A percentile compares a stretch with the other conserved stretches of the same genome.
Evolutionary conservation across 164 flowering plant genomes (phyloP).

Genomic region (Paratinospora sagittata): DNA sequence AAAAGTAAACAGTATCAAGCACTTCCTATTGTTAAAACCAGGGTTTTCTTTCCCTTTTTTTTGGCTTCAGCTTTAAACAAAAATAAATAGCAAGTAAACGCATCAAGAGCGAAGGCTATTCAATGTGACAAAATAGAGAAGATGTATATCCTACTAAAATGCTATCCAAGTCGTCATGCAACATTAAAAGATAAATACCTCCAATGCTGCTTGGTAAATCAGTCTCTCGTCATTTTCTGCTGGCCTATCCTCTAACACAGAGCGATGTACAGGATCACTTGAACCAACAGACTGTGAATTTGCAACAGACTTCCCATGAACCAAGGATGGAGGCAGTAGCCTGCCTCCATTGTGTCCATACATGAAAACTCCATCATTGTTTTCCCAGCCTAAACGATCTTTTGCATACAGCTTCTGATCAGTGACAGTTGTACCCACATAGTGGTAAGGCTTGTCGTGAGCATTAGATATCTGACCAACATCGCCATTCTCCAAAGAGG

Average conservation of each 20-base stretch:
- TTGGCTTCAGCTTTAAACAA: too few relatives aligned
- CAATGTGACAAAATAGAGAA: neutral
- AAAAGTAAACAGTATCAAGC: constrained; percentile 2
- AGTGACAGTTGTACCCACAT: constrained; percentile 25
- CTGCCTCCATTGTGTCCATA: constrained; percentile 41
- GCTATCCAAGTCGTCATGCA: neutral
- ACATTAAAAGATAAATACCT: constrained; percentile 37
- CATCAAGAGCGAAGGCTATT: neutral
- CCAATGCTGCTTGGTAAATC: constrained; percentile 76
- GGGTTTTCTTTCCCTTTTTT: neutral
- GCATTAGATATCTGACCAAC: constrained; percentile 26
- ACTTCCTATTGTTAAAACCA: neutral
- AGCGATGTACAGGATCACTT: constrained; percentile 35
- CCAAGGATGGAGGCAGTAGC: constrained; percentile 49
- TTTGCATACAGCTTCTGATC: constrained; percentile 23
- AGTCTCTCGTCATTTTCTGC: constrained; percentile 64
- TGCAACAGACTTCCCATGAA: constrained; percentile 39
- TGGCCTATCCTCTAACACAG: constrained; percentile 46
- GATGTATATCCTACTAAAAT: neutral
- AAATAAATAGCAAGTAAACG: neutral
- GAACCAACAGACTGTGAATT: constrained; percentile 31
- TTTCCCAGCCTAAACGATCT: constrained; percentile 23
- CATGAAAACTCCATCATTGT: constrained; percentile 32
- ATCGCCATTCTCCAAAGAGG: constrained; percentile 27
- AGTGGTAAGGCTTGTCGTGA: constrained; percentile 21